Conservation (phyloP, 768 basidiomycete species). For the Serpula lacrymans region DNA sequence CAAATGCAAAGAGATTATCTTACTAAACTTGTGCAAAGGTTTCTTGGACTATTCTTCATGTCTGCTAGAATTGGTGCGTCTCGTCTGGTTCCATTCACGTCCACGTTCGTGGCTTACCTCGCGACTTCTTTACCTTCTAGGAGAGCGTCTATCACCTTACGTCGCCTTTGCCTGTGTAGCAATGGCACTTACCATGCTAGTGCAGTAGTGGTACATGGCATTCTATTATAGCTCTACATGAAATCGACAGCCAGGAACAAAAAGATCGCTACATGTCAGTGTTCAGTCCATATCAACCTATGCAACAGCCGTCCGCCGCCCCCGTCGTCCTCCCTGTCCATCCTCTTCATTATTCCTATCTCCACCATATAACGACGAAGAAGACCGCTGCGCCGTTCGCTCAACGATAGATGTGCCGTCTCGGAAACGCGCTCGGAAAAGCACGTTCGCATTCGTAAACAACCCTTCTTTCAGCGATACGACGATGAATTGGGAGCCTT, state of each 20-base stretch:
- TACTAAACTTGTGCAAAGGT: slow-evolving; percentile 42
- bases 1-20: neutral
- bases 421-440: slow-evolving; percentile 89
- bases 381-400: slow-evolving; percentile 66
- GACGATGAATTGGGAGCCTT: slow-evolving; percentile 97
- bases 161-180: slow-evolving; percentile 89
- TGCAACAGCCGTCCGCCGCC: too few species aligned
- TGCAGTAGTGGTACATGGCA: too few species aligned
- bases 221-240: too few species aligned
- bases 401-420: slow-evolving; percentile 94
- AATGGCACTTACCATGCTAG: slow-evolving; percentile 80
- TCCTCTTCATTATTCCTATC: slow-evolving; percentile 10
- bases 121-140: slow-evolving; percentile 37
- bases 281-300: too few species aligned
- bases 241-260: too few species aligned
- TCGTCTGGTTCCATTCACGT: neutral
- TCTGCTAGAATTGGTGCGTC: slow-evolving; percentile 87
- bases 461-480: slow-evolving; percentile 95
- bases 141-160: slow-evolving; percentile 94
- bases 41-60: slow-evolving; percentile 92
- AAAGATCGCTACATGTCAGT: too few species aligned
- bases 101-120: neutral
- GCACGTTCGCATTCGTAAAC: slow-evolving; percentile 95
- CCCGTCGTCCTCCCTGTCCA: slow-evolving; percentile 6
- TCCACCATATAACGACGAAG: slow-evolving; percentile 38